phyloP scores from a whole-genome alignment of 345 rosid species.

The Excoecaria agallocha region DNA sequence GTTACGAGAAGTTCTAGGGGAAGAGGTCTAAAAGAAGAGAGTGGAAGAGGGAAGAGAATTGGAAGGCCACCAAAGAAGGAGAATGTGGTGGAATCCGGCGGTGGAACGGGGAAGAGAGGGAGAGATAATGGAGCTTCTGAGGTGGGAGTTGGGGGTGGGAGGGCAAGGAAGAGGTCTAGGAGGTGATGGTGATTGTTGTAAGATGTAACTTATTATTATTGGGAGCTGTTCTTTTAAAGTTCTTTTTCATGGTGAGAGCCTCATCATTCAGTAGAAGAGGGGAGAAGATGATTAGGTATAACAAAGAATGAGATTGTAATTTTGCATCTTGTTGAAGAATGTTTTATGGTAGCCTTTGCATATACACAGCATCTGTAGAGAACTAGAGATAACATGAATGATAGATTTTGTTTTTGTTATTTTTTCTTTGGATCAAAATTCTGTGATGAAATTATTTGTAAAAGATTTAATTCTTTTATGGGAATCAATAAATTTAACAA shows the following conservation, averaged over 20 bases:
- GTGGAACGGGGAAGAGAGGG: conserved; percentile 29
- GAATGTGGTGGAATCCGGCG: conserved; percentile 5
- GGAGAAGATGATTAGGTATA: neutral
- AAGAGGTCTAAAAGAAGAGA: conserved; percentile 38
- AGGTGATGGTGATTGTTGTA: conserved; percentile 39
- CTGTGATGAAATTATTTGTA: too few species aligned
- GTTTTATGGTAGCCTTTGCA: conserved; percentile 13
- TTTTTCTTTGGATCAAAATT: neutral
- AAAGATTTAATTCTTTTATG: too few species aligned
- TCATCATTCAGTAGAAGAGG: neutral
- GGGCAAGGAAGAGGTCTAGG: conserved; percentile 42
- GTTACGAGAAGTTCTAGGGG: conserved; percentile 43
- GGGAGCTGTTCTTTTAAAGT: too few species aligned
- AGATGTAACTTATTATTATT: conserved; percentile 28
- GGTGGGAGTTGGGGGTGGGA: conserved; percentile 27
- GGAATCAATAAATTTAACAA: too few species aligned
- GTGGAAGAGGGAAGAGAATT: conserved; percentile 30
- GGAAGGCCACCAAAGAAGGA: conserved; percentile 44
- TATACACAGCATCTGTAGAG: conserved; percentile 14
- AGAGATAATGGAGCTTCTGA: conserved; percentile 34
- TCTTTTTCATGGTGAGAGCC: too few species aligned
- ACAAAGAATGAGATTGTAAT: conserved; percentile 2
- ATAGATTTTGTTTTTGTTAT: neutral
- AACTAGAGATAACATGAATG: conserved; percentile 4
- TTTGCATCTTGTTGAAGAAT: conserved; percentile 1